Evolutionary conservation across 495 filamentous ascomycete species (phyloP), one percentile per base, ranked within the genome.

Genomic region (Aspergillus olivimuriae): DNA sequence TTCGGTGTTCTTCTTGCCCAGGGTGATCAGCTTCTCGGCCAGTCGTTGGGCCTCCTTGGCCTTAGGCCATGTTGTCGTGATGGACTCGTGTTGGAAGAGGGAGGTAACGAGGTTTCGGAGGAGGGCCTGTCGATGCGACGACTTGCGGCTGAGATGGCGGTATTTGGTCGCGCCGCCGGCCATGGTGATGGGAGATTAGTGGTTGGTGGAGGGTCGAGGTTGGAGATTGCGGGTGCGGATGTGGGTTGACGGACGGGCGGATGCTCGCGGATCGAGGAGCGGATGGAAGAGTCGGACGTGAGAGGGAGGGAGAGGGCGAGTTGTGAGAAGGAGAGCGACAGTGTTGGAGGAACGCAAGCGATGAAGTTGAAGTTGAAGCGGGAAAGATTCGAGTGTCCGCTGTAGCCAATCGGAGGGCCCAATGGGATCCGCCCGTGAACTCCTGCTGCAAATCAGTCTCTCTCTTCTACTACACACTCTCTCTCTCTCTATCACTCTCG

Each of bases 81-180:
- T 94, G 41, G 84, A 78, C 69, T 98, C 92, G 62, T 95, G 80
- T 57, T 84, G 73, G 72, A 98, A 80, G 43, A 98, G 84, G n/a
- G 89, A 91, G 46, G 89, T 94, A 57, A 97, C 88, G 34, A 98
- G 76, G 66, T 97, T 97, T 51, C 92, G 89, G 45, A 98, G 85
- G 48, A 98, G 79, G 42, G 92, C 90, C 68, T 91, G 80, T 58
- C 92, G 80, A 59, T 96, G 92, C 22, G 92, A 68, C 21, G 87
- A 92, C 26, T 69, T 77, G 56, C 91, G 89, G 65, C 77, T 77
- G 28, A 98, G 73, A 64, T 90, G 84, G 42, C 92, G 84, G 74
- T 94, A 92, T 73, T 85, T 89, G 52, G 82, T 72, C 46, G 75
- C 72, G 46, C 85, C 88, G 53, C 89, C 89, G 44, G 86, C 89